These are phyloP conservation scores for Aphanomyces stellatus DNA, from an alignment of 352 stramenopile species.

Conservation along the genomic window DNA sequence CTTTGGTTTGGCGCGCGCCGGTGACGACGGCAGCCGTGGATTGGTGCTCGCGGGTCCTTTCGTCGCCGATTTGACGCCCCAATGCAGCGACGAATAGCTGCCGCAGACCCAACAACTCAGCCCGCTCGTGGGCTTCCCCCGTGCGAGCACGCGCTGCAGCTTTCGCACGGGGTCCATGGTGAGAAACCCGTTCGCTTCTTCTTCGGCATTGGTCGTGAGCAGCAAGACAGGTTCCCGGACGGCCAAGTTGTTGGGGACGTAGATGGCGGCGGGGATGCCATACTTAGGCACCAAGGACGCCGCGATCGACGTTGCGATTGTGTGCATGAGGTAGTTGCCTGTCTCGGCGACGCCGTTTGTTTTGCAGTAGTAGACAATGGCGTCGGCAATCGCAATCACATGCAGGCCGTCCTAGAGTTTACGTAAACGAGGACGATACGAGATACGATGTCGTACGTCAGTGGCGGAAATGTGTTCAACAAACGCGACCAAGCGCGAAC, in stretches of 20 bases:
- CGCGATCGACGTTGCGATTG: constrained; percentile 8
- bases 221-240: constrained; percentile 50
- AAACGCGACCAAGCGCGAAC: not conserved
- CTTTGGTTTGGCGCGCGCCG: too few relatives aligned
- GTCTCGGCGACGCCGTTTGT: not conserved
- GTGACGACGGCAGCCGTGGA: not conserved
- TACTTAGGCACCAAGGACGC: not conserved
- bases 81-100: constrained; percentile 62
- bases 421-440: not conserved
- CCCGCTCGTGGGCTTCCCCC: constrained; percentile 34
- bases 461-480: constrained; percentile 20
- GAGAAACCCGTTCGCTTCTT: constrained; percentile 46
- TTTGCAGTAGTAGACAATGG: constrained; percentile 7
- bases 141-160: constrained; percentile 59
- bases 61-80: constrained; percentile 22
- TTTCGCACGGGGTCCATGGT: constrained; percentile 61
- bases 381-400: constrained; percentile 11
- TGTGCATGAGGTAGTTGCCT: constrained; percentile 7
- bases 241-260: constrained; percentile 2
- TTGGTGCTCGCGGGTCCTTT: constrained; percentile 9
- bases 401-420: constrained; percentile 13
- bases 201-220: constrained; percentile 59
- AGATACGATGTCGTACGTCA: constrained; percentile 4
- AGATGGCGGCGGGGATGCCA: constrained; percentile 16
- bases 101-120: constrained; percentile 68